These are phyloP conservation scores for Colletotrichum higginsianum DNA, from an alignment of 2,329 filamentous ascomycete species.

Conservation along the genomic window DNA sequence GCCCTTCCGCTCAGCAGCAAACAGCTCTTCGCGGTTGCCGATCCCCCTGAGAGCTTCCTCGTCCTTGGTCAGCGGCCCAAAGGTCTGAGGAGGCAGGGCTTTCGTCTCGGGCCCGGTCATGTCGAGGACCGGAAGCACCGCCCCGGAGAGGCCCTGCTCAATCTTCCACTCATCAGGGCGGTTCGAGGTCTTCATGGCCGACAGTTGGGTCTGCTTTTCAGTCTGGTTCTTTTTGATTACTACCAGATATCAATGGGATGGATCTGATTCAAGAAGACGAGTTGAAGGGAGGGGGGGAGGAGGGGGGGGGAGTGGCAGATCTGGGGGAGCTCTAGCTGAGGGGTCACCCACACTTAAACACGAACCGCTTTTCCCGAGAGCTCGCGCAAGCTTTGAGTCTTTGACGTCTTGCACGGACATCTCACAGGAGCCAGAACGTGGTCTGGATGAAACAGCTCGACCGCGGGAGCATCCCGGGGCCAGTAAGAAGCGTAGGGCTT, in stretches of 20 bases:
- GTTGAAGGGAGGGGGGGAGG: neutral
- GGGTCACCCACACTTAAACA: constrained; percentile 1
- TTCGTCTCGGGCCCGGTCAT: constrained; percentile 57
- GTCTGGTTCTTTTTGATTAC: too few relatives aligned
- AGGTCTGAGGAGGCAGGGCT: constrained; percentile 47
- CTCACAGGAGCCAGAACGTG: neutral
- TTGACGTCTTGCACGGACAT: constrained; percentile 5
- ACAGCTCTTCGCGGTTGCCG: constrained; percentile 52
- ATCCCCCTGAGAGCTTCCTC: constrained; percentile 57
- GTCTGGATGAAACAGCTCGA: neutral
- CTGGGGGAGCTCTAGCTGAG: neutral
- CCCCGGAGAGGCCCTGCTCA: constrained; percentile 64
- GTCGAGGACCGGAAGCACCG: constrained; percentile 62
- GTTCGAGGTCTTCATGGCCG: constrained; percentile 24
- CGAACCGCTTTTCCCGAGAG: neutral
- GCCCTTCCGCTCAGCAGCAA: constrained; percentile 49
- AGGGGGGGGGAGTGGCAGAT: too few relatives aligned
- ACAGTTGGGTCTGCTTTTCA: too few relatives aligned
- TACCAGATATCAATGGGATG: neutral
- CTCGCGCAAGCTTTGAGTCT: neutral
- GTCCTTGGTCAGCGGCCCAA: constrained; percentile 54
- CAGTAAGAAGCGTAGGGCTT: neutral
- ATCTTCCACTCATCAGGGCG: constrained; percentile 65
- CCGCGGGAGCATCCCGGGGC: neutral
- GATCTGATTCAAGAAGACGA: neutral